These are phyloP conservation scores for Inonotus hispidus DNA, from an alignment of 1,284 basidiomycete genomes.

Conservation along the genomic window DNA sequence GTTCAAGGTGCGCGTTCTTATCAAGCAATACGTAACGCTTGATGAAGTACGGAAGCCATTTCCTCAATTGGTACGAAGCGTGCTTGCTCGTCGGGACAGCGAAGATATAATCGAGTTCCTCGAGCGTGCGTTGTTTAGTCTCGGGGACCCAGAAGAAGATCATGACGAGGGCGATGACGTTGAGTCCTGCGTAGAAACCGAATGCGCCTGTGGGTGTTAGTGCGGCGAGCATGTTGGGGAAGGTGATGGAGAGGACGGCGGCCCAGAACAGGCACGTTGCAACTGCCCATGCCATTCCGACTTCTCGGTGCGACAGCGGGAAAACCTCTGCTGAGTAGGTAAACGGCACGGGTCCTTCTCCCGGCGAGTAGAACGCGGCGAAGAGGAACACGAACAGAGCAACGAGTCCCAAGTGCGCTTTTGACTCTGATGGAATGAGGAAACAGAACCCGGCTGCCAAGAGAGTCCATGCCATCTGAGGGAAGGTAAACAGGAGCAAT, in stretches of 20 bases:
- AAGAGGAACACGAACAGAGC: conserved; percentile 58
- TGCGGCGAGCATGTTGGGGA: conserved; percentile 49
- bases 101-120: conserved; percentile 59
- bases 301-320: conserved; percentile 52
- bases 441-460: conserved; percentile 57
- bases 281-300: conserved; percentile 50
- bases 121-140: conserved; percentile 67
- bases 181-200: conserved; percentile 50
- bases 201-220: conserved; percentile 45
- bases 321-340: conserved; percentile 62
- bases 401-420: conserved; percentile 42
- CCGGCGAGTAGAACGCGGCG: conserved; percentile 51
- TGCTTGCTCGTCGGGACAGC: conserved; percentile 54
- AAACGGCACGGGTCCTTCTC: conserved; percentile 71
- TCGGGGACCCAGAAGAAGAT: conserved; percentile 47
- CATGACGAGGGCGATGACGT: conserved; percentile 45
- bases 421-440: conserved; percentile 36
- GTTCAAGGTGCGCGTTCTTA: conserved; percentile 36
- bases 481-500: conserved; percentile 53
- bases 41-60: conserved; percentile 57
- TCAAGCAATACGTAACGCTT: conserved; percentile 48
- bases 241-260: conserved; percentile 51
- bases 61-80: conserved; percentile 48
- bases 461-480: conserved; percentile 53
- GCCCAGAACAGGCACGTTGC: conserved; percentile 49